Percentiles rank a stretch among this genome's conserved stretches.
Evolutionary conservation across 805 yeast genomes (phyloP).

Genomic region (Metschnikowia vanudenii): DNA sequence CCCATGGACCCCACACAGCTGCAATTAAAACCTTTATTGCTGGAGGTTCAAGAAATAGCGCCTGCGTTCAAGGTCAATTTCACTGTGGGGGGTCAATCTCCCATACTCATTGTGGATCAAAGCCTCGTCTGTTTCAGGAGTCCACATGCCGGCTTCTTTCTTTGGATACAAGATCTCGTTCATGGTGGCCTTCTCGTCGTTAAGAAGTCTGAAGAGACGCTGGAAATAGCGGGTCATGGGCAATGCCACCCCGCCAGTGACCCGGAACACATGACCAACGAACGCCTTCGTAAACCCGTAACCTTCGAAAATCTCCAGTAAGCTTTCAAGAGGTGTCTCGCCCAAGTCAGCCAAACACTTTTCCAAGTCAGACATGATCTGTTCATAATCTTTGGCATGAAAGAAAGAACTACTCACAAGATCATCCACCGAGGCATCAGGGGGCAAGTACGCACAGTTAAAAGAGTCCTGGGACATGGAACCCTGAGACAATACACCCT

Average conservation of each 20-base stretch:
- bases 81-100: conserved; percentile 13
- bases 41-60: conserved; percentile 17
- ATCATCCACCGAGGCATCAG: conserved; percentile 12
- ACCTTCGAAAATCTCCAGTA: conserved; percentile 11
- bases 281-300: conserved; percentile 18
- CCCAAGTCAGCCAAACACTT: conserved; percentile 9
- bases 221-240: conserved; percentile 15
- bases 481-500: no score
- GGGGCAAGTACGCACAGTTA: conserved; percentile 13
- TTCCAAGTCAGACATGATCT: conserved; percentile 9
- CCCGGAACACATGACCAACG: conserved; percentile 19
- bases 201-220: conserved; percentile 9
- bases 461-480: conserved; percentile 6
- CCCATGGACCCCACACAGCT: no score
- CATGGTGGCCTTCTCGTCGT: conserved; percentile 2
- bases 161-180: conserved; percentile 12
- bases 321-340: conserved; percentile 12
- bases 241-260: conserved; percentile 17
- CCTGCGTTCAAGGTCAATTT: conserved; percentile 11
- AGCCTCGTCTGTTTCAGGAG: conserved; percentile 18
- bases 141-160: conserved; percentile 18
- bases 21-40: not conserved
- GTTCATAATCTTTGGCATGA: conserved; percentile 7
- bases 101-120: conserved; percentile 11
- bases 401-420: conserved; percentile 12